Evolutionary conservation across 768 basidiomycete genomes (phyloP).

Genomic region (Termitomyces bulborhizus): DNA sequence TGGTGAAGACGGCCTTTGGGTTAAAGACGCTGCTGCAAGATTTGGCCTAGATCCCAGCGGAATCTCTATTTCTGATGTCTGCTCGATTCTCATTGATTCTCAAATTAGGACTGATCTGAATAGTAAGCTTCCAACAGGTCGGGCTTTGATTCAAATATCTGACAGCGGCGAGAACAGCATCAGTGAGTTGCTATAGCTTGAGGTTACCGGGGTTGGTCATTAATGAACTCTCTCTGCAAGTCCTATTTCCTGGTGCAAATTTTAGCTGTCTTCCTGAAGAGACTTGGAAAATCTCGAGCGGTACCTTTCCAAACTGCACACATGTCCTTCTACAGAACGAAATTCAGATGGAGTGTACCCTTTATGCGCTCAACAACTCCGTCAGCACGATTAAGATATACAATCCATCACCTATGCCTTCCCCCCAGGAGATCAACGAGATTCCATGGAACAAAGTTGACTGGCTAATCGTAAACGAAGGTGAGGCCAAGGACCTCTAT

Average conservation of each 20-base stretch:
- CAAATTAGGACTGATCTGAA: background rate
- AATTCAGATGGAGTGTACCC: slow-evolving; percentile 38
- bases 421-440: slow-evolving; percentile 25
- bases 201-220: background rate
- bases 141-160: slow-evolving; percentile 56
- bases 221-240: slow-evolving; percentile 18
- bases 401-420: slow-evolving; percentile 56
- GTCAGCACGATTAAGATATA: slow-evolving; percentile 30
- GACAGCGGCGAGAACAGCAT: slow-evolving; percentile 58
- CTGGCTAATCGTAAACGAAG: slow-evolving; percentile 54
- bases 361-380: slow-evolving; percentile 25
- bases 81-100: slow-evolving; percentile 2
- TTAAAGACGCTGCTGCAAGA: slow-evolving; percentile 30
- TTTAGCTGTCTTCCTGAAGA: slow-evolving; percentile 32
- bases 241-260: slow-evolving; percentile 57
- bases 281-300: slow-evolving; percentile 13
- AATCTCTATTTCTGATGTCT: slow-evolving; percentile 34
- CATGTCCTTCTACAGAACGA: slow-evolving; percentile 60
- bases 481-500: slow-evolving; percentile 36
- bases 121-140: slow-evolving; percentile 45
- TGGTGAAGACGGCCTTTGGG: slow-evolving; percentile 47
- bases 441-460: slow-evolving; percentile 47
- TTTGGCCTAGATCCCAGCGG: slow-evolving; percentile 34
- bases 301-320: slow-evolving; percentile 29
- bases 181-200: slow-evolving; percentile 27